These are phyloP conservation scores for Nephelium lappaceum DNA, from an alignment of 345 rosid species.

Conservation along the genomic window DNA sequence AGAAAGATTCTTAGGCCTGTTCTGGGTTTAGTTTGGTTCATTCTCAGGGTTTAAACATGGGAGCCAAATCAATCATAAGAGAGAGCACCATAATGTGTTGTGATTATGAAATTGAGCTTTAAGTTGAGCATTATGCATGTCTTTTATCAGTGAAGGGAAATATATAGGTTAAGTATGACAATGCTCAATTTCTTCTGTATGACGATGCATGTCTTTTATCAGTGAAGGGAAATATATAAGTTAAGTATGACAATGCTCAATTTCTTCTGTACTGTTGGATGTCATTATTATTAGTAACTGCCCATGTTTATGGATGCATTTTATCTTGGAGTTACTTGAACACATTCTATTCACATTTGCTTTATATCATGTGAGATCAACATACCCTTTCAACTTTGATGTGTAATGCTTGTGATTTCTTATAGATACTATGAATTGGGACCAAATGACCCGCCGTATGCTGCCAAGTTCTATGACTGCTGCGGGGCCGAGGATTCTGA, in stretches of 20 bases:
- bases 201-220: too few relatives aligned
- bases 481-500: slow-evolving; percentile 90
- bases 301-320: not conserved
- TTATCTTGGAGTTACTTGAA: not conserved
- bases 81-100: not conserved
- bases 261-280: not conserved
- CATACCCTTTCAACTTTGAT: not conserved
- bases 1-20: not conserved
- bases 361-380: not conserved
- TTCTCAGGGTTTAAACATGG: not conserved
- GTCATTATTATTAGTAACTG: not conserved
- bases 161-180: not conserved
- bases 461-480: slow-evolving; percentile 91
- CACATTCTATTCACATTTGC: not conserved
- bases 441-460: slow-evolving; percentile 86
- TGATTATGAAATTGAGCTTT: not conserved
- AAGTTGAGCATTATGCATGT: not conserved
- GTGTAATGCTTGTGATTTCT: slow-evolving; percentile 18
- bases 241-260: not conserved
- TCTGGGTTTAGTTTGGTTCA: not conserved
- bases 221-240: too few relatives aligned
- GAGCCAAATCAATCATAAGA: not conserved
- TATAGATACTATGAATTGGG: slow-evolving; percentile 84
- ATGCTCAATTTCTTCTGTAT: too few relatives aligned
- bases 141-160: not conserved